Conservation (phyloP, 371 early-diverging fungal genomes). For the Mortierella sp. region DNA sequence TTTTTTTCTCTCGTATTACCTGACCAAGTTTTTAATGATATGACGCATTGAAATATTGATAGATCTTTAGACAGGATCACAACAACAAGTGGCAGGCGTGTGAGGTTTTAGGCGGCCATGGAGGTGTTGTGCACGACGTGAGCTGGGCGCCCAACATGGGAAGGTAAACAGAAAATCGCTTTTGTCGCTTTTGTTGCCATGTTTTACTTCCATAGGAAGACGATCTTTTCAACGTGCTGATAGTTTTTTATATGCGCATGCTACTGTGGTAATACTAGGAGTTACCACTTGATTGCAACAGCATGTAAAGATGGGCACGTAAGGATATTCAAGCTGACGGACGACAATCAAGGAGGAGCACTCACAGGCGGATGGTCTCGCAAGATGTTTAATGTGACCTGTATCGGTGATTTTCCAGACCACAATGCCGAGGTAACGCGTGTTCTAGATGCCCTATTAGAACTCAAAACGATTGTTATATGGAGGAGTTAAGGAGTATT, state of each 20-base stretch:
- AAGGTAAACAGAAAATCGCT: no score
- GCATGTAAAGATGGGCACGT: slow-evolving; percentile 89
- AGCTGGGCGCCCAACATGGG: slow-evolving; percentile 93
- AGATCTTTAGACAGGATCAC: slow-evolving; percentile 72
- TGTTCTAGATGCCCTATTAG: background rate
- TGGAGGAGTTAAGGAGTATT: no score
- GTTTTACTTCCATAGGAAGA: no score
- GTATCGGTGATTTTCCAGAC: slow-evolving; percentile 73
- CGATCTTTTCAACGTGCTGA: no score
- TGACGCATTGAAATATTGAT: background rate
- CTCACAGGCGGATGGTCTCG: slow-evolving; percentile 45
- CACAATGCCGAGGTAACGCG: slow-evolving; percentile 71
- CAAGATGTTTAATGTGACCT: slow-evolving; percentile 64
- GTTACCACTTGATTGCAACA: slow-evolving; percentile 93
- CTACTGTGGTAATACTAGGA: no score
- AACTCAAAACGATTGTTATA: no score
- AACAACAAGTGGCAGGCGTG: slow-evolving; percentile 75
- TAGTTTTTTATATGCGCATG: no score
- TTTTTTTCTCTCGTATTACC: background rate
- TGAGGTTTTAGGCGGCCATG: slow-evolving; percentile 76
- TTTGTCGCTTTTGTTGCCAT: no score
- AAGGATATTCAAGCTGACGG: slow-evolving; percentile 85
- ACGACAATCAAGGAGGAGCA: slow-evolving; percentile 53
- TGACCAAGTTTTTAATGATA: background rate
- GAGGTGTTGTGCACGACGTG: slow-evolving; percentile 80